A percentile compares a stretch with the other conserved stretches of the same genome.
Evolutionary conservation across 305 asterid species (phyloP).

Genomic region (Rubia balearica): DNA sequence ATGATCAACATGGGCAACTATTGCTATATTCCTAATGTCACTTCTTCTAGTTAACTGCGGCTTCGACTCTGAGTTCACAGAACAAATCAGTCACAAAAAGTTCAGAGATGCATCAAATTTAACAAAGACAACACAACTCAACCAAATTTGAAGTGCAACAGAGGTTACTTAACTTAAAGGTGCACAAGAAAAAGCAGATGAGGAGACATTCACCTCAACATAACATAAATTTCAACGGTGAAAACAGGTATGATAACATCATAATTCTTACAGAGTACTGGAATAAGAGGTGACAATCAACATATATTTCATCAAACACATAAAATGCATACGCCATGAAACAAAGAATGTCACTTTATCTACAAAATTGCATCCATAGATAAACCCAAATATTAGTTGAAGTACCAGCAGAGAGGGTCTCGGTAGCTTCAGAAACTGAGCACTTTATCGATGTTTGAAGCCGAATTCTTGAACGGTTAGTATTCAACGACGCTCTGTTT

Average conservation of each 20-base stretch:
- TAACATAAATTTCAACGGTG: too few species aligned
- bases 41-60: too few species aligned
- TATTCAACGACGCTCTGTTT: slow-evolving; percentile 17
- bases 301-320: not conserved
- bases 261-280: not conserved
- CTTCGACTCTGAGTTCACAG: too few species aligned
- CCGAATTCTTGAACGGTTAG: slow-evolving; percentile 26
- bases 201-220: too few species aligned
- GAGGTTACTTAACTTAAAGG: too few species aligned
- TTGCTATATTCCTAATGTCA: too few species aligned
- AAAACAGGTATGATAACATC: not conserved
- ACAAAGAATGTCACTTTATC: not conserved
- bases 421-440: slow-evolving; percentile 64
- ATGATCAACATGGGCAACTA: too few species aligned
- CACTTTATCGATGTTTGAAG: slow-evolving; percentile 47
- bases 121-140: too few species aligned
- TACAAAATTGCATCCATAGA: not conserved
- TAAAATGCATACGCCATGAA: not conserved
- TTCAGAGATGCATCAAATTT: too few species aligned
- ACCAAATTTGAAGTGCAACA: too few species aligned
- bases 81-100: too few species aligned
- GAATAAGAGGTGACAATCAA: not conserved
- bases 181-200: too few species aligned
- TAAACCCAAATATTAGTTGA: slow-evolving; percentile 8
- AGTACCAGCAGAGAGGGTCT: slow-evolving; percentile 49